These are phyloP conservation scores for Zymoseptoria pseudotritici DNA, from an alignment of 2,329 filamentous ascomycete species.

Conservation along the genomic window DNA sequence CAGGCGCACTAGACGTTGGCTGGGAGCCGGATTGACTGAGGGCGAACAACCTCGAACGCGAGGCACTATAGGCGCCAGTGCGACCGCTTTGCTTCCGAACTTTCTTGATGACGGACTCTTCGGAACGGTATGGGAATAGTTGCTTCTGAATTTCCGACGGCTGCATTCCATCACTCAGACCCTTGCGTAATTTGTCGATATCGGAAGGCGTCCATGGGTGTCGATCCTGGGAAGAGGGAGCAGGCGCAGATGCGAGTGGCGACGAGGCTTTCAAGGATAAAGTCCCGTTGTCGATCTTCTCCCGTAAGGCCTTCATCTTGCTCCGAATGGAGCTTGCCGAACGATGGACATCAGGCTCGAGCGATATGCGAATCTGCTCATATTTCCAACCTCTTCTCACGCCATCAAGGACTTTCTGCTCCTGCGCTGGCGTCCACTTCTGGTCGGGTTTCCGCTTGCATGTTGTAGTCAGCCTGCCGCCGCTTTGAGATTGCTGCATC, in stretches of 20 bases:
- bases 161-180: background rate
- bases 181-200: background rate
- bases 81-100: background rate
- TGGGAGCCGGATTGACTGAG: background rate
- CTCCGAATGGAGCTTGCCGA: background rate
- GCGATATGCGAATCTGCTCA: background rate
- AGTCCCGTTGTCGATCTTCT: background rate
- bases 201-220: background rate
- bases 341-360: background rate
- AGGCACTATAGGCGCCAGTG: background rate
- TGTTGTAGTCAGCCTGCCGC: background rate
- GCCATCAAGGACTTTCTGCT: constrained; percentile 5
- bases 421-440: constrained; percentile 4
- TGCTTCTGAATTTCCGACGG: background rate
- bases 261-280: background rate
- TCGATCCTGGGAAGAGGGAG: background rate
- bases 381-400: constrained; percentile 1
- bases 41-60: background rate
- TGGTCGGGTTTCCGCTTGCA: background rate
- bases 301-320: background rate
- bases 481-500: background rate
- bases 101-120: background rate
- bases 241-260: background rate
- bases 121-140: background rate
- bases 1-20: background rate